Percentiles rank a stretch among this genome's conserved stretches.
These are phyloP conservation scores for Thuidium tamariscinum DNA, from an alignment of 225 moss, liverwort and hornwort genomes.

Conservation along the genomic window DNA sequence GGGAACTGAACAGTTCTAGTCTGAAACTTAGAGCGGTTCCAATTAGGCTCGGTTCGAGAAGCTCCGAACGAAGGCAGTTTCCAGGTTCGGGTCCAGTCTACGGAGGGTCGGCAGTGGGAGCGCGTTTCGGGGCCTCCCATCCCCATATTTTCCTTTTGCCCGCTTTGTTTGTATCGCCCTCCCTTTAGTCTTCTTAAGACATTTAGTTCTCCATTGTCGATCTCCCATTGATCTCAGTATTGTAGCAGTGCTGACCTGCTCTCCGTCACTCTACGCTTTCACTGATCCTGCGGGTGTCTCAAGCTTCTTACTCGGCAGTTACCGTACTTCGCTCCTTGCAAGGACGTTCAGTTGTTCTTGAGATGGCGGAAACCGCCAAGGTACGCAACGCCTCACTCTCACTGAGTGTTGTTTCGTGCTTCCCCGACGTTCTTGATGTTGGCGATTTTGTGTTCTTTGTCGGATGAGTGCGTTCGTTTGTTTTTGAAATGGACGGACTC, in stretches of 20 bases:
- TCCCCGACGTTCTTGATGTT: neutral
- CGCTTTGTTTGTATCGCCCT: conserved; percentile 3
- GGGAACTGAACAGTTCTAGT: neutral
- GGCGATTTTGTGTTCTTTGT: neutral
- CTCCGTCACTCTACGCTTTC: neutral
- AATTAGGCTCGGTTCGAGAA: neutral
- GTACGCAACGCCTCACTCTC: neutral
- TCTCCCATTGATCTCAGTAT: neutral
- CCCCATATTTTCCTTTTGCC: neutral
- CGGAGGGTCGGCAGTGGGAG: neutral
- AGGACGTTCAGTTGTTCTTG: neutral
- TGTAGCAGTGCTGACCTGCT: neutral
- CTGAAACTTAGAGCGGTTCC: neutral
- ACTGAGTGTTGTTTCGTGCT: neutral
- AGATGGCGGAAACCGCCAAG: conserved; percentile 22
- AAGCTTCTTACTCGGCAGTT: neutral
- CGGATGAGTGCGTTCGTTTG: neutral
- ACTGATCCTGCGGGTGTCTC: neutral
- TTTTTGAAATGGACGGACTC: neutral
- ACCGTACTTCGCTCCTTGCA: neutral
- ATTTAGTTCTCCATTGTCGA: neutral
- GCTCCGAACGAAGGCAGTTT: neutral
- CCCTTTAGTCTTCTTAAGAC: neutral
- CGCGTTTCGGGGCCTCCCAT: neutral
- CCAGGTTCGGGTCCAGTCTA: neutral